Conservation (phyloP, 179 eudicot species). For the Kewa caespitosa region DNA sequence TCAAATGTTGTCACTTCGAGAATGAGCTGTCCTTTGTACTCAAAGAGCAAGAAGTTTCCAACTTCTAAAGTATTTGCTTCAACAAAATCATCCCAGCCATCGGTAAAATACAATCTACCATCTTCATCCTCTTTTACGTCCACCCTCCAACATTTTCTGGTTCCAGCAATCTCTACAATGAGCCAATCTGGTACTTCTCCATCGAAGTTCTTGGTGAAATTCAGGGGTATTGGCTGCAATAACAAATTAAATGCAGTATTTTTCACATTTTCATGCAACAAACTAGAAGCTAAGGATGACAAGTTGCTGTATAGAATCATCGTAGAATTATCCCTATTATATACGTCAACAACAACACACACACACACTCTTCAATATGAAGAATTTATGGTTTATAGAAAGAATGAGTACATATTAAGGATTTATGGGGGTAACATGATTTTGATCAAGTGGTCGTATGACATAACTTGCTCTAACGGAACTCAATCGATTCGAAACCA, state of each 20-base stretch:
- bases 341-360: no score
- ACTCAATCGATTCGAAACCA: no score
- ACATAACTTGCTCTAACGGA: no score
- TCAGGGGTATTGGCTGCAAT: constrained; percentile 23
- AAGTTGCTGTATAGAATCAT: no score
- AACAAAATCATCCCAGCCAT: constrained; percentile 31
- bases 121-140: constrained; percentile 21
- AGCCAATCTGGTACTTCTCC: constrained; percentile 30
- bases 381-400: no score
- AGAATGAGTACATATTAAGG: no score
- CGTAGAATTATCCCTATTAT: no score
- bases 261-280: no score
- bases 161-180: constrained; percentile 29
- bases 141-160: constrained; percentile 34
- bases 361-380: no score
- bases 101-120: constrained; percentile 16
- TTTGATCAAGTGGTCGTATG: no score
- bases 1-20: constrained; percentile 29
- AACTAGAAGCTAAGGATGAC: no score
- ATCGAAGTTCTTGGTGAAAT: constrained; percentile 22
- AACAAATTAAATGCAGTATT: not conserved
- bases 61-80: constrained; percentile 17
- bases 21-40: constrained; percentile 19
- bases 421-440: no score
- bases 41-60: constrained; percentile 31